These are phyloP conservation scores for Pleurostoma richardsiae DNA, from an alignment of 2,329 filamentous ascomycete species.

Conservation along the genomic window DNA sequence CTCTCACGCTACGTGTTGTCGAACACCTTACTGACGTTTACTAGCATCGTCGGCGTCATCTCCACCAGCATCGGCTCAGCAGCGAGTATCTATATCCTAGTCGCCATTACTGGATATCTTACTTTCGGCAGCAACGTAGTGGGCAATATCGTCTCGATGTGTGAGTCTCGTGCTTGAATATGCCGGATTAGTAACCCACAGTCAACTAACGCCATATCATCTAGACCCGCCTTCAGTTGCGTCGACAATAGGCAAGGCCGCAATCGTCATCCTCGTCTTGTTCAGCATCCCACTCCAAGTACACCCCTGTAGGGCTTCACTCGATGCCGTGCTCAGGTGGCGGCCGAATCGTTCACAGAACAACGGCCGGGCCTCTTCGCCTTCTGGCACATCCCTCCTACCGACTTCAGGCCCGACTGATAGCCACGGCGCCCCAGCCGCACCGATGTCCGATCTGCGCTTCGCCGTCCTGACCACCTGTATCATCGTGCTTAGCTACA, in stretches of 20 bases:
- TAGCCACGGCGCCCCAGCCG: slow-evolving; percentile 47
- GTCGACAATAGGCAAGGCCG: slow-evolving; percentile 88
- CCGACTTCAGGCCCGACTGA: slow-evolving; percentile 28
- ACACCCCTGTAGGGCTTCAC: slow-evolving; percentile 90
- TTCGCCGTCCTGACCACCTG: slow-evolving; percentile 86
- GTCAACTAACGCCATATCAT: slow-evolving; percentile 6
- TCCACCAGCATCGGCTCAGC: slow-evolving; percentile 81
- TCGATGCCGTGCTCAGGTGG: slow-evolving; percentile 94
- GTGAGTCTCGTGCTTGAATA: slow-evolving; percentile 38
- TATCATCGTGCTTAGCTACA: slow-evolving; percentile 80
- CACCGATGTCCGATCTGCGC: slow-evolving; percentile 75
- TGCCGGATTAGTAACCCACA: neutral
- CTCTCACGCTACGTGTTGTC: slow-evolving; percentile 21
- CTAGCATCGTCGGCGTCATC: slow-evolving; percentile 72
- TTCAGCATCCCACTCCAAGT: slow-evolving; percentile 96
- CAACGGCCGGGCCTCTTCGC: slow-evolving; percentile 30
- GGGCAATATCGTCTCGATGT: slow-evolving; percentile 94
- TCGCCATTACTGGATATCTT: slow-evolving; percentile 91
- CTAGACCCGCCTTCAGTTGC: slow-evolving; percentile 66
- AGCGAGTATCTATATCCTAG: slow-evolving; percentile 81
- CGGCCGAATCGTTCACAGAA: slow-evolving; percentile 53
- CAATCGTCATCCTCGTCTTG: slow-evolving; percentile 92
- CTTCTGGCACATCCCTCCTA: slow-evolving; percentile 37
- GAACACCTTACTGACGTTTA: slow-evolving; percentile 1
- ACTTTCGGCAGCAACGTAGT: slow-evolving; percentile 87